Evolutionary conservation across 768 basidiomycete species (phyloP).

Genomic region (Suillus plorans): DNA sequence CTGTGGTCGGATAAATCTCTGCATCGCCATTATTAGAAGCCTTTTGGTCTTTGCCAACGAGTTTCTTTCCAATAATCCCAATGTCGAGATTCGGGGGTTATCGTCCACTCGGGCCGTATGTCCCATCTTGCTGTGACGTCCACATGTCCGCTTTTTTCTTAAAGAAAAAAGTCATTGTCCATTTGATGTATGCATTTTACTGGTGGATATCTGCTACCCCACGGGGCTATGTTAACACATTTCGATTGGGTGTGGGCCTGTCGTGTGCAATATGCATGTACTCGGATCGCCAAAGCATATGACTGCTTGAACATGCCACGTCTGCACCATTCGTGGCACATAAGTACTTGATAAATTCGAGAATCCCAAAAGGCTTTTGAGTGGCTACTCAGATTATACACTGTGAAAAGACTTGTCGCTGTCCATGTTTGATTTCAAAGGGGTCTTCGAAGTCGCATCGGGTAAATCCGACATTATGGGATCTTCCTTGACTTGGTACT

Average conservation of each 20-base stretch:
- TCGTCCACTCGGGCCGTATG: no score
- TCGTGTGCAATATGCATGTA: no score
- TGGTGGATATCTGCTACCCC: not conserved
- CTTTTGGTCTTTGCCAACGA: no score
- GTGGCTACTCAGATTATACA: not conserved
- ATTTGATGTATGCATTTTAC: no score
- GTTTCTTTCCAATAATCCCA: no score
- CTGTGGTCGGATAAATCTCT: no score
- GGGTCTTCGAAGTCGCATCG: not conserved
- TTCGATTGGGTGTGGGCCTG: no score
- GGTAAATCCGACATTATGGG: not conserved
- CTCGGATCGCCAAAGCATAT: not conserved
- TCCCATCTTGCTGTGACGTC: no score
- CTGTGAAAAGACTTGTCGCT: not conserved
- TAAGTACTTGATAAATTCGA: not conserved
- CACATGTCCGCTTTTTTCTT: no score
- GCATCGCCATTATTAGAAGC: no score
- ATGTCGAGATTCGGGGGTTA: no score
- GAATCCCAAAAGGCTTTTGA: not conserved
- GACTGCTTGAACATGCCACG: not conserved
- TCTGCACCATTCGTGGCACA: not conserved
- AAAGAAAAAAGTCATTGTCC: no score
- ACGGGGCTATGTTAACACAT: not conserved
- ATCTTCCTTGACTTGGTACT: slow-evolving; percentile 8
- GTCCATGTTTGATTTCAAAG: not conserved